Evolutionary conservation across 306 rosid species (phyloP), one percentile per base, ranked within the genome.

Genomic region (Aeschynomene evenia): DNA sequence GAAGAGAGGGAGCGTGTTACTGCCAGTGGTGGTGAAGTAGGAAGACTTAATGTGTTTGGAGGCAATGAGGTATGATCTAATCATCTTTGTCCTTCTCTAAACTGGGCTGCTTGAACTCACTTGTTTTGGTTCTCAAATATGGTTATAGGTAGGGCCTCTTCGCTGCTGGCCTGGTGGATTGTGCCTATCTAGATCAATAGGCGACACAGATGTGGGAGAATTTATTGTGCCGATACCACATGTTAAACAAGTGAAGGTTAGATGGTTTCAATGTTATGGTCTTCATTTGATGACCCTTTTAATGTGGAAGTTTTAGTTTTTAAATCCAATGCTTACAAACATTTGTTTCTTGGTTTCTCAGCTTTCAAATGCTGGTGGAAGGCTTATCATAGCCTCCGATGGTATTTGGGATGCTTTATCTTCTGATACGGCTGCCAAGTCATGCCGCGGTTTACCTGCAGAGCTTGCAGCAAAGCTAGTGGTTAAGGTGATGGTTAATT

Each of bases 101-200:
- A 43, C 28, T 45, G 18, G 62, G 26, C 22, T 59, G 28, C 61
- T 72, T 68, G 31, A 49, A 46, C 31, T 65, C 24, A 46, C 56
- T 71, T 46, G 49, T 51, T 71, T 71, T 71, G 48, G 19, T 20
- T 57, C 53, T 7, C 22, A 39, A 60, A 61, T 64, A 31, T 76
- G 37, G 67, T 76, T 58, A 16, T 63, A 95, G 97, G 97, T 95
- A 15, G 99, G 99, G 28, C 99, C 99, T 65, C 92, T 95, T 56
- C 99, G 99, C 73, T 95, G 99, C 86, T 94, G 99, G 99, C 99
- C 99, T 54, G 99, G 99, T 78, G 99, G 99, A 49, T 82, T 94
- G 80, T 94, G 99, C 84, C 92, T 94, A 68, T 94, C 99, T 80
- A 78, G 99, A 73, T 94, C 99, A 59, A 94, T 94, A 48, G 99